Evolutionary conservation across 2,329 filamentous ascomycete species (phyloP).

Genomic region (Claviceps arundinis): DNA sequence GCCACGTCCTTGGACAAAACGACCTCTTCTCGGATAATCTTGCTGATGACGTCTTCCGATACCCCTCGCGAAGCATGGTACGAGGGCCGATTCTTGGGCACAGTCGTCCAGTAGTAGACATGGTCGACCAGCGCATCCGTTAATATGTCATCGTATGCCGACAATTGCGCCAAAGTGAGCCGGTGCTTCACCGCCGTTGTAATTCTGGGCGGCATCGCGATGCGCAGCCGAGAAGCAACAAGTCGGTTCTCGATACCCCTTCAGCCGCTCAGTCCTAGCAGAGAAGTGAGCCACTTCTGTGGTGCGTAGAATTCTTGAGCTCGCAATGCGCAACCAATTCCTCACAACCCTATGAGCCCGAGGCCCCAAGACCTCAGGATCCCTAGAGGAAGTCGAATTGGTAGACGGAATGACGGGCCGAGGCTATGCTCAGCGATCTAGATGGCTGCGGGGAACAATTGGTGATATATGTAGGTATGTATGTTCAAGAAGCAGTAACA

Average conservation of each 20-base stretch:
- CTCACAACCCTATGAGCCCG: conserved; percentile 1
- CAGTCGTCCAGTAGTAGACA: conserved; percentile 92
- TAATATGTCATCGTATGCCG: conserved; percentile 87
- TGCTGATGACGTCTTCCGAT: conserved; percentile 46
- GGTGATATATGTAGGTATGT: too few species aligned
- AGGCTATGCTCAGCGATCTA: too few species aligned
- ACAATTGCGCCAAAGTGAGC: conserved; percentile 75
- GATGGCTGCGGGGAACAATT: too few species aligned
- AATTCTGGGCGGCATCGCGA: conserved; percentile 22
- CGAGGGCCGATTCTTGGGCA: conserved; percentile 82
- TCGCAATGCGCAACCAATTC: not conserved
- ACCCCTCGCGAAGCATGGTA: conserved; percentile 78
- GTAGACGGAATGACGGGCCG: too few species aligned
- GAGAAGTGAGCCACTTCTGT: not conserved
- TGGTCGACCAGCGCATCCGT: conserved; percentile 93
- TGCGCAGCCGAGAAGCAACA: not conserved
- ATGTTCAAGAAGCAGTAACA: too few species aligned
- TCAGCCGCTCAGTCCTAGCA: not conserved
- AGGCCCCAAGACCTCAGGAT: not conserved
- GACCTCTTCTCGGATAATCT: conserved; percentile 50
- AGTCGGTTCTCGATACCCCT: not conserved
- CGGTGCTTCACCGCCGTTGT: conserved; percentile 42
- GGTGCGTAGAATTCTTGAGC: not conserved
- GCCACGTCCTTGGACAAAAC: conserved; percentile 61
- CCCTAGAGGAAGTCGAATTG: not conserved